Conservation (phyloP, 768 basidiomycete genomes). For the Rhodotorula babjevae region DNA sequence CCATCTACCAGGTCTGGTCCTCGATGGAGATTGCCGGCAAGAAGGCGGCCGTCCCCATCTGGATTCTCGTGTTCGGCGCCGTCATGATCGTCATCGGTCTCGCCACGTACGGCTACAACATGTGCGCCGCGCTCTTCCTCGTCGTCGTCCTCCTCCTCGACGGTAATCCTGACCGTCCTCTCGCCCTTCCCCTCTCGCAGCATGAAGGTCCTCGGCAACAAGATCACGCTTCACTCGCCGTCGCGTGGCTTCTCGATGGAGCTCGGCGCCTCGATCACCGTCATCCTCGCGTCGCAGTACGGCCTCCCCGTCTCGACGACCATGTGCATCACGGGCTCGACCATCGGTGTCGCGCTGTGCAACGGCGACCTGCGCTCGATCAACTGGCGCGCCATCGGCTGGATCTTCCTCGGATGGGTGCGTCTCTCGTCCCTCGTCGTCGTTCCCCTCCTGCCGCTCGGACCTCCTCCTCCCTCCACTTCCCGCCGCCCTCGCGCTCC, state of each 20-base stretch:
- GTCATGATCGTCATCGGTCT: slow-evolving; percentile 44
- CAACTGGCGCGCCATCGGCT: slow-evolving; percentile 37
- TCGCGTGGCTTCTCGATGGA: slow-evolving; percentile 53
- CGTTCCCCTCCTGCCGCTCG: too few species aligned
- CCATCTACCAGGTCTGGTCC: slow-evolving; percentile 49
- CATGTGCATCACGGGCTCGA: slow-evolving; percentile 49
- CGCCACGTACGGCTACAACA: slow-evolving; percentile 42
- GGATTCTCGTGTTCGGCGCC: slow-evolving; percentile 49
- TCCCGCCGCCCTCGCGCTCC: too few species aligned
- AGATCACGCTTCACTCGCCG: slow-evolving; percentile 50
- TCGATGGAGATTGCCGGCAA: slow-evolving; percentile 42
- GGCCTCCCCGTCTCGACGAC: slow-evolving; percentile 48
- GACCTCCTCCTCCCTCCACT: too few species aligned
- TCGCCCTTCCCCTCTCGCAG: slow-evolving; percentile 28
- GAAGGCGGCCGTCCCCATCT: slow-evolving; percentile 47
- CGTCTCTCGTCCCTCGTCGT: too few species aligned
- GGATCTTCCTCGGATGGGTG: slow-evolving; percentile 35
- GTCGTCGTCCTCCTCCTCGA: too few species aligned
- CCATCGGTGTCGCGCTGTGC: slow-evolving; percentile 46
- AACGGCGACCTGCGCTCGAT: slow-evolving; percentile 37
- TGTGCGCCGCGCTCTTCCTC: slow-evolving; percentile 34
- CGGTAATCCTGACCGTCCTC: slow-evolving; percentile 10
- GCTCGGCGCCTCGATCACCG: slow-evolving; percentile 48
- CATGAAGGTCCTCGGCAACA: slow-evolving; percentile 47
- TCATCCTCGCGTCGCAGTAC: slow-evolving; percentile 49